These are phyloP conservation scores for Penicillium ochrochloron DNA, from an alignment of 495 filamentous ascomycete genomes.

Conservation along the genomic window DNA sequence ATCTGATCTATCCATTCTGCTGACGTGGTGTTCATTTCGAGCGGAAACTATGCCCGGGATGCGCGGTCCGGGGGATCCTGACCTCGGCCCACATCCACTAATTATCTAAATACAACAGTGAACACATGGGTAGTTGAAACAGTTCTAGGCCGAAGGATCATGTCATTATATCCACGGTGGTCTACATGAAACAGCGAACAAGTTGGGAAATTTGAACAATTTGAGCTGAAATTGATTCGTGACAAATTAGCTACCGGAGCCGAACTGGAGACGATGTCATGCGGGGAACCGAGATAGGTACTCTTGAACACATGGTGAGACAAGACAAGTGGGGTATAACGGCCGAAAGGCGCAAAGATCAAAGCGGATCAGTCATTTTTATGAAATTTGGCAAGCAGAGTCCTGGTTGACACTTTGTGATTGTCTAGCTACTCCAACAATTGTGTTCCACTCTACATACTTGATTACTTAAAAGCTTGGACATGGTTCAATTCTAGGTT, in stretches of 20 bases:
- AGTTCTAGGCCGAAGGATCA: background rate
- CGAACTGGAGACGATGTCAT: background rate
- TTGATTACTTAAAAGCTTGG: no score
- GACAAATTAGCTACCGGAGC: background rate
- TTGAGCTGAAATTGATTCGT: background rate
- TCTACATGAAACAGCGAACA: background rate
- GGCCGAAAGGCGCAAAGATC: no score
- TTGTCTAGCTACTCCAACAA: no score
- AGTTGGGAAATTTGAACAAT: background rate
- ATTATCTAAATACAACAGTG: background rate
- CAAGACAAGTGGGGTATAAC: background rate
- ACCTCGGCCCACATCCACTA: background rate
- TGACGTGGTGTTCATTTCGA: background rate
- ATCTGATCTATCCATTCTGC: background rate
- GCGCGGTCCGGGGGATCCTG: background rate
- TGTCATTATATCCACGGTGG: background rate
- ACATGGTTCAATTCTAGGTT: no score
- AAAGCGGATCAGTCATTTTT: no score
- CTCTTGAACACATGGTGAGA: background rate
- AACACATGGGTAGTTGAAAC: background rate
- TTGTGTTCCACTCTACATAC: no score
- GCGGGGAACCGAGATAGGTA: background rate
- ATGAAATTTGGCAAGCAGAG: no score
- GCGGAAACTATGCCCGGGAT: background rate
- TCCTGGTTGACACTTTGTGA: no score